These are phyloP conservation scores for Serendipita indica DNA, from an alignment of 768 basidiomycete genomes.

Conservation along the genomic window DNA sequence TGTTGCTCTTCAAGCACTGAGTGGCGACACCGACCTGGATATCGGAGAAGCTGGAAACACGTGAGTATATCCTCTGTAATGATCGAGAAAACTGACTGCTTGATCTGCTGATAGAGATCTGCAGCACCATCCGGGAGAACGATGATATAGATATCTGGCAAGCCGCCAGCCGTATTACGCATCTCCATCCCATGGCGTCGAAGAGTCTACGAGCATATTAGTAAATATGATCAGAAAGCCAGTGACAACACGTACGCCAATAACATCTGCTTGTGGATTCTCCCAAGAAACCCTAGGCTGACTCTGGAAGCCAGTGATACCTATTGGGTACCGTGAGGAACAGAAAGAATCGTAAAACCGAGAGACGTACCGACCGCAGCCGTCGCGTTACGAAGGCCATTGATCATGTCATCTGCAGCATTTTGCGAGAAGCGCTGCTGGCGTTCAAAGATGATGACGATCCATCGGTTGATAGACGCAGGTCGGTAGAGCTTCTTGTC, in stretches of 20 bases:
- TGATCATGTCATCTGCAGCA: conserved; percentile 40
- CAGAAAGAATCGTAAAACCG: not conserved
- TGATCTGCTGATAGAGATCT: conserved; percentile 62
- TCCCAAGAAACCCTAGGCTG: conserved; percentile 37
- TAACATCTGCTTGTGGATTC: conserved; percentile 42
- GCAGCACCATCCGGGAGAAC: conserved; percentile 60
- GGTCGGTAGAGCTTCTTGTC: conserved; percentile 56
- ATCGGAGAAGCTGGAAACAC: conserved; percentile 6
- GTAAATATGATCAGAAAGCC: not conserved
- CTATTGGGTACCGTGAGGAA: conserved; percentile 23
- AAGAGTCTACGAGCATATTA: not conserved
- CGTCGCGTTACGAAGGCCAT: conserved; percentile 35
- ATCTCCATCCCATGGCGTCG: conserved; percentile 28
- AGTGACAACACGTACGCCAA: conserved; percentile 24
- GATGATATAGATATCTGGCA: conserved; percentile 47
- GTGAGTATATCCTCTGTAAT: not conserved
- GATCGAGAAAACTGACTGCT: conserved; percentile 42
- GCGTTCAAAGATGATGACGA: conserved; percentile 52
- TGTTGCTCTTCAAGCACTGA: conserved; percentile 55
- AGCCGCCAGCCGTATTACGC: conserved; percentile 33
- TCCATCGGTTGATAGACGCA: conserved; percentile 39
- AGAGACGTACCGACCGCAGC: conserved; percentile 41
- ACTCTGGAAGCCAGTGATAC: conserved; percentile 38
- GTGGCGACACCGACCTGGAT: conserved; percentile 56
- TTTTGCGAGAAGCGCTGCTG: conserved; percentile 37